Evolutionary conservation across 768 basidiomycete species (phyloP).

Genomic region (Butyriboletus loyo): DNA sequence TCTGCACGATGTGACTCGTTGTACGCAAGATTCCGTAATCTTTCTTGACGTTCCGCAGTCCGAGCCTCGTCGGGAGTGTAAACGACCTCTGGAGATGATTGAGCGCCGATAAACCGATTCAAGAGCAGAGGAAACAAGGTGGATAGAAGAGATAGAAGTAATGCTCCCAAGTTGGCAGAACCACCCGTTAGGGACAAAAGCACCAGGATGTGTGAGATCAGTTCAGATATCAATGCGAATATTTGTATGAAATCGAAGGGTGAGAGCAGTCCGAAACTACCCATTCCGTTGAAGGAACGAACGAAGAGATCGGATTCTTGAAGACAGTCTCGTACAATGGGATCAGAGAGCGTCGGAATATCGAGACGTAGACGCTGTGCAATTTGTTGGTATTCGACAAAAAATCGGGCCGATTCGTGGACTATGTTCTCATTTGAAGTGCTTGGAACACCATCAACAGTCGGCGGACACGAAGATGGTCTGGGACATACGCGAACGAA

Average conservation of each 20-base stretch:
- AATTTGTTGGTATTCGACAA: constrained; percentile 76
- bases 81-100: constrained; percentile 40
- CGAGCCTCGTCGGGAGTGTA: constrained; percentile 57
- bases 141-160: constrained; percentile 61
- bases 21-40: constrained; percentile 70
- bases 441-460: constrained; percentile 34
- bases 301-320: constrained; percentile 85
- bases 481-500: constrained; percentile 61
- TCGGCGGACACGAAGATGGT: constrained; percentile 12
- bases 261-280: constrained; percentile 75
- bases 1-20: constrained; percentile 78
- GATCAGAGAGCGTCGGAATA: constrained; percentile 74
- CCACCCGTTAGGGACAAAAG: constrained; percentile 60
- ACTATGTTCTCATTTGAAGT: constrained; percentile 71
- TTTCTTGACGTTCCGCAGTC: constrained; percentile 68
- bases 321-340: constrained; percentile 70
- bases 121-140: constrained; percentile 58
- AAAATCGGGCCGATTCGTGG: constrained; percentile 67
- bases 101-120: constrained; percentile 45
- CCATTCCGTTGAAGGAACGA: constrained; percentile 70
- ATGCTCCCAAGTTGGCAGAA: constrained; percentile 50
- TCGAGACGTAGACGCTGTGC: constrained; percentile 75
- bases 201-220: constrained; percentile 67
- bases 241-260: constrained; percentile 78
- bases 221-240: constrained; percentile 67